Evolutionary conservation across 2,329 filamentous ascomycete species (phyloP).

Genomic region (Tympanopsis confertula): DNA sequence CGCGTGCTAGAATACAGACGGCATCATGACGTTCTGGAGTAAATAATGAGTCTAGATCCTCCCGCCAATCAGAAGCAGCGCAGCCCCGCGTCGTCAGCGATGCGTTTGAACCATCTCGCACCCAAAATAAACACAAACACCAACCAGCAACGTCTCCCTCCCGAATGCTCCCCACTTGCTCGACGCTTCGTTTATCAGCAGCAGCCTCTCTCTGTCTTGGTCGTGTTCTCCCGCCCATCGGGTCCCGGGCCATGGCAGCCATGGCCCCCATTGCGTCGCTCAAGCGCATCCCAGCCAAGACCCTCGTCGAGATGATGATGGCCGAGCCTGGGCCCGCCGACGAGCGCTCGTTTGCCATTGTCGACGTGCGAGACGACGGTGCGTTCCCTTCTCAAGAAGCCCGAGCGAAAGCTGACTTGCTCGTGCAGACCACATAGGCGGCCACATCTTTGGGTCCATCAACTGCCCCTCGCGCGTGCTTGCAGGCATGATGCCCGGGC

Average conservation of each 20-base stretch:
- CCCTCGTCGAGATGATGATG: constrained; percentile 56
- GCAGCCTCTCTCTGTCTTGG: too few species aligned
- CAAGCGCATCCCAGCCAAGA: constrained; percentile 53
- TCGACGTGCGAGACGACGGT: constrained; percentile 85
- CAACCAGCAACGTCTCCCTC: too few species aligned
- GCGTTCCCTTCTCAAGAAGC: constrained; percentile 10
- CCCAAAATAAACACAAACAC: too few species aligned
- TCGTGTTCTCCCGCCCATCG: too few species aligned
- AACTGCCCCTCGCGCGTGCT: constrained; percentile 67
- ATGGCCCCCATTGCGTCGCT: constrained; percentile 51
- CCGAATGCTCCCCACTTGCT: too few species aligned
- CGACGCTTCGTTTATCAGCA: too few species aligned
- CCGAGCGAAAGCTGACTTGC: background rate
- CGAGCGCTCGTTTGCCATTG: constrained; percentile 50
- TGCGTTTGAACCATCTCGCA: too few species aligned
- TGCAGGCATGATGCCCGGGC: constrained; percentile 66
- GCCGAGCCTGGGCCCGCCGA: constrained; percentile 26
- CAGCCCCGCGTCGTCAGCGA: too few species aligned
- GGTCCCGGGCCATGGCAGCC: constrained; percentile 22
- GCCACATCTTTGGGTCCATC: constrained; percentile 68
- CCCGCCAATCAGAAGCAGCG: too few species aligned
- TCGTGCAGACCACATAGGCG: constrained; percentile 68
- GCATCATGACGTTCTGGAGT: too few species aligned
- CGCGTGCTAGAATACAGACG: too few species aligned
- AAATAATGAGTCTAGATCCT: too few species aligned